Percentiles rank a stretch among this genome's conserved stretches.
Conservation (phyloP, 176 grass and related monocot genomes). For the Eragrostis curvula region DNA sequence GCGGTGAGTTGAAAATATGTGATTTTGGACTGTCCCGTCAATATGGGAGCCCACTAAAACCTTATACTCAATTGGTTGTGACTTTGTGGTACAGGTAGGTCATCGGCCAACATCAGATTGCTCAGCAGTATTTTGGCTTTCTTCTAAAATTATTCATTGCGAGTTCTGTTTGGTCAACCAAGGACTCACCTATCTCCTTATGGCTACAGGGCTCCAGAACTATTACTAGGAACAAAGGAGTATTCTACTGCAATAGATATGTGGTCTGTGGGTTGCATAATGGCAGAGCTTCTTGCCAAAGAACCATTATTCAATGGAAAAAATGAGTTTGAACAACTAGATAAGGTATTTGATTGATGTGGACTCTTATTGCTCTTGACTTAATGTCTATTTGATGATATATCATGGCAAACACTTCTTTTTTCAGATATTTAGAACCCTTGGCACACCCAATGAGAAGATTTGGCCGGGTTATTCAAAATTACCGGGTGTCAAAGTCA, state of each 20-base stretch:
- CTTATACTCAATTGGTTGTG: conserved; percentile 98
- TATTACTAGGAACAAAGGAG: conserved; percentile 91
- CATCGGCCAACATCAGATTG: conserved; percentile 48
- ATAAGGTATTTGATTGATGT: conserved; percentile 64
- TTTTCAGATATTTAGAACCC: conserved; percentile 94
- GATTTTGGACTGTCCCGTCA: conserved; percentile 99
- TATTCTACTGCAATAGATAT: conserved; percentile 99
- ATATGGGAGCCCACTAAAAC: conserved; percentile 94
- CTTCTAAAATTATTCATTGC: conserved; percentile 35
- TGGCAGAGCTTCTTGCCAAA: conserved; percentile 97
- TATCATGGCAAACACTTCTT: conserved; percentile 41
- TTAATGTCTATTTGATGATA: conserved; percentile 25
- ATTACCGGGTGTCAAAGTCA: conserved; percentile 86
- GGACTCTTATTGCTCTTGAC: conserved; percentile 9
- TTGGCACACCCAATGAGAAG: conserved; percentile 93
- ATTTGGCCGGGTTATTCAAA: conserved; percentile 96
- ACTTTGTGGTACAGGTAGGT: conserved; percentile 99
- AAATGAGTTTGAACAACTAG: conserved; percentile 91
- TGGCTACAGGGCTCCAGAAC: conserved; percentile 82
- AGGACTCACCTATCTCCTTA: conserved; percentile 23
- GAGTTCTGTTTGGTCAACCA: conserved; percentile 33
- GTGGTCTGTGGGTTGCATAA: conserved; percentile 99
- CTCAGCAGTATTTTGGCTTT: conserved; percentile 50
- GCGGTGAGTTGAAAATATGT: conserved; percentile 98
- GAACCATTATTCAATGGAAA: conserved; percentile 95